phyloP scores from a whole-genome alignment of 2,329 filamentous ascomycete species.

The Xylaria sp. region DNA sequence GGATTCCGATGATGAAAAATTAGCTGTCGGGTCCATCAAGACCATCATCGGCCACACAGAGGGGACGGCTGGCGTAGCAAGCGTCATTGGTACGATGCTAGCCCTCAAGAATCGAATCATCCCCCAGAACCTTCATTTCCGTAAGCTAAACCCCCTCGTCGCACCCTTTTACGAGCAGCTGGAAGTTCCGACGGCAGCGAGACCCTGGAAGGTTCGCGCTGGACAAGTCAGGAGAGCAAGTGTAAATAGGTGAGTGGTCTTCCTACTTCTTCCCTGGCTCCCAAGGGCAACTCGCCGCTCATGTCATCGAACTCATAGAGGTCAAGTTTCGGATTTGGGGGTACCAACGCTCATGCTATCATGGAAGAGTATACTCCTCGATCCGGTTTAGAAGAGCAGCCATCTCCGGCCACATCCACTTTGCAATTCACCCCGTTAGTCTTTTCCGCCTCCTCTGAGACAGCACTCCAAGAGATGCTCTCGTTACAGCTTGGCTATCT shows the following conservation, averaged over 20 bases:
- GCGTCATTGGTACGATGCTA: not conserved
- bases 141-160: not conserved
- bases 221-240: conserved; percentile 37
- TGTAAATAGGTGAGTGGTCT: conserved; percentile 21
- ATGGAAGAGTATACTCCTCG: not conserved
- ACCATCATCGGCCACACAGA: conserved; percentile 47
- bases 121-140: conserved; percentile 13
- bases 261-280: too few relatives aligned
- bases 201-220: conserved; percentile 19
- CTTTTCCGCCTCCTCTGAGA: conserved; percentile 38
- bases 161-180: conserved; percentile 26
- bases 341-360: conserved; percentile 28
- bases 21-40: conserved; percentile 40
- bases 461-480: conserved; percentile 30
- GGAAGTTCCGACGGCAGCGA: conserved; percentile 36
- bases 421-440: conserved; percentile 35
- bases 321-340: too few relatives aligned
- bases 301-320: not conserved
- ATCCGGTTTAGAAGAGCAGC: not conserved
- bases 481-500: conserved; percentile 15
- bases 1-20: too few relatives aligned
- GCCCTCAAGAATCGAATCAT: not conserved
- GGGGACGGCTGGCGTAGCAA: conserved; percentile 45
- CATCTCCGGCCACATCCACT: not conserved
- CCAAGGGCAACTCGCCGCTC: too few relatives aligned